Conservation (phyloP, 2,329 filamentous ascomycete species). For the Pyricularia pennisetigena region DNA sequence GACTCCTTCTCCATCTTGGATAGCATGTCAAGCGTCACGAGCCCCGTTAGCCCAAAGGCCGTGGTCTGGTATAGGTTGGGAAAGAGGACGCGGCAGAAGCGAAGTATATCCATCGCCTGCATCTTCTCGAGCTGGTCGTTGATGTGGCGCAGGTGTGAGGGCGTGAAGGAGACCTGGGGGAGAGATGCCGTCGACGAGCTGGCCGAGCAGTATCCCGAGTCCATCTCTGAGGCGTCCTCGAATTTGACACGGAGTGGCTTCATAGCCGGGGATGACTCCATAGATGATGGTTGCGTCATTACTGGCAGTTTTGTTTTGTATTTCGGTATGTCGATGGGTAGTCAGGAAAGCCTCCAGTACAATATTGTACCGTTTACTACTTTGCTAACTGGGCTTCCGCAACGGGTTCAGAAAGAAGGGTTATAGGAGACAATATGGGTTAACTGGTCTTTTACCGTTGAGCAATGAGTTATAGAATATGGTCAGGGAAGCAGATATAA, state of each 20-base stretch:
- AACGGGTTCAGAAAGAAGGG: not conserved
- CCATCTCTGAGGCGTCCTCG: constrained; percentile 35
- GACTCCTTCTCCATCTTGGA: constrained; percentile 60
- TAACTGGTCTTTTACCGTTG: not conserved
- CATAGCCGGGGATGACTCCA: constrained; percentile 22
- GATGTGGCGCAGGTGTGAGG: constrained; percentile 79
- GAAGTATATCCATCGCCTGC: constrained; percentile 81
- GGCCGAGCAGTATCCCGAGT: constrained; percentile 77
- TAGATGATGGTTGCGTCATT: constrained; percentile 7
- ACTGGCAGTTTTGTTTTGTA: not conserved
- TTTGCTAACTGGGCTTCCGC: not conserved
- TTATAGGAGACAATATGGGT: not conserved
- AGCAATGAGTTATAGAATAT: not conserved
- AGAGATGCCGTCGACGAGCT: constrained; percentile 52
- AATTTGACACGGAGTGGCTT: constrained; percentile 25
- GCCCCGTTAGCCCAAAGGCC: constrained; percentile 71
- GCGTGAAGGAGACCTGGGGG: constrained; percentile 76
- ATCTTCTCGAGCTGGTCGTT: constrained; percentile 84
- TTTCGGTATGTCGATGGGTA: not conserved
- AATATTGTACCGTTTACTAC: not conserved
- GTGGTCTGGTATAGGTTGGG: constrained; percentile 84
- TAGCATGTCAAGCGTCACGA: constrained; percentile 78
- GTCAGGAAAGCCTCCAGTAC: not conserved
- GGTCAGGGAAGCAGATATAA: not conserved
- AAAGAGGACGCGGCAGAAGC: constrained; percentile 84